Conservation (phyloP, 2,329 filamentous ascomycete genomes). For the Parafenestella ontariensis region DNA sequence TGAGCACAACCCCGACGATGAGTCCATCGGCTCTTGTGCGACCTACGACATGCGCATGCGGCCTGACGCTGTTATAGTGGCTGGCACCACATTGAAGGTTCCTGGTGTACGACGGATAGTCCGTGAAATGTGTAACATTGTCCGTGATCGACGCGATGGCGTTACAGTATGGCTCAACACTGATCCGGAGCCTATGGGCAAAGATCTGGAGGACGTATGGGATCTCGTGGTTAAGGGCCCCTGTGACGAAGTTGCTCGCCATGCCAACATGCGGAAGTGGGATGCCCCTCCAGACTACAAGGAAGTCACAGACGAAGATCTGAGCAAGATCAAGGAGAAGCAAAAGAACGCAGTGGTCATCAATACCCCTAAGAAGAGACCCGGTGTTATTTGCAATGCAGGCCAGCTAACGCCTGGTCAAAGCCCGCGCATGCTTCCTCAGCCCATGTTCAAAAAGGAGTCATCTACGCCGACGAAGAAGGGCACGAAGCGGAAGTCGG, state of each 20-base stretch:
- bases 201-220: slow-evolving; percentile 91
- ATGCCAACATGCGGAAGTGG: slow-evolving; percentile 69
- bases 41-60: slow-evolving; percentile 82
- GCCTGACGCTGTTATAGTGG: slow-evolving; percentile 91
- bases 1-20: slow-evolving; percentile 94
- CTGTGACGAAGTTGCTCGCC: slow-evolving; percentile 83
- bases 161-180: slow-evolving; percentile 95
- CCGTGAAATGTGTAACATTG: slow-evolving; percentile 86
- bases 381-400: slow-evolving; percentile 34
- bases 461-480: slow-evolving; percentile 42
- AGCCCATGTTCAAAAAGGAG: slow-evolving; percentile 29
- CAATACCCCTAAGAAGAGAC: slow-evolving; percentile 42
- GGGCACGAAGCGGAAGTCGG: slow-evolving; percentile 41
- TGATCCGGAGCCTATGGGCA: slow-evolving; percentile 80
- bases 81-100: slow-evolving; percentile 94
- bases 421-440: slow-evolving; percentile 43
- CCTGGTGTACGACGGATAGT: slow-evolving; percentile 90
- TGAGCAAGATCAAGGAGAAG: slow-evolving; percentile 40
- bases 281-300: slow-evolving; percentile 54
- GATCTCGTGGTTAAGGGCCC: slow-evolving; percentile 87
- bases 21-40: slow-evolving; percentile 92
- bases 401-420: slow-evolving; percentile 46
- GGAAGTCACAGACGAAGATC: slow-evolving; percentile 44
- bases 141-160: slow-evolving; percentile 81
- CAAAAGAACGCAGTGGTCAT: slow-evolving; percentile 44